phyloP scores from a whole-genome alignment of 768 basidiomycete genomes.

The Boletales sp. region DNA sequence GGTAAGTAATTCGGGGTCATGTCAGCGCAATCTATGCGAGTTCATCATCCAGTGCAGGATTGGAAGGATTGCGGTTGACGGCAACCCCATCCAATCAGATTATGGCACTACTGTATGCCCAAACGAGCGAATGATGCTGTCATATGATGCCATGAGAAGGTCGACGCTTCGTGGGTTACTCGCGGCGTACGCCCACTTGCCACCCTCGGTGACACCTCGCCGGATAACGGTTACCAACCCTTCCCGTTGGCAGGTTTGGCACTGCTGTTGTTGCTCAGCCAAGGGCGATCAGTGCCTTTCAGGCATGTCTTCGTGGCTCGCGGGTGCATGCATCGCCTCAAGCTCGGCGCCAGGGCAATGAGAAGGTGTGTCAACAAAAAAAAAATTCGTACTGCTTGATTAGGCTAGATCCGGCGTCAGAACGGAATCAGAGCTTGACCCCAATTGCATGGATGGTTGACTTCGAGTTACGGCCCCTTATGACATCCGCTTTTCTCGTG shows the following conservation, averaged over 20 bases:
- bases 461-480: constrained; percentile 37
- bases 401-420: constrained; percentile 14
- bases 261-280: no score
- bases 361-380: no score
- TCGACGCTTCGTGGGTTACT: constrained; percentile 16
- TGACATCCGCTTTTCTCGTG: constrained; percentile 35
- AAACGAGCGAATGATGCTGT: constrained; percentile 1
- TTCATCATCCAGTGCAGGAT: background rate
- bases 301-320: background rate
- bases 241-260: constrained; percentile 7
- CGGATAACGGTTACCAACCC: constrained; percentile 19
- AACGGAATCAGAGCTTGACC: constrained; percentile 18
- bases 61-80: constrained; percentile 3
- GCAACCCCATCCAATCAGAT: constrained; percentile 9
- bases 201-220: constrained; percentile 18
- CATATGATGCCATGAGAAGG: background rate
- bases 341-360: background rate
- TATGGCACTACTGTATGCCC: constrained; percentile 9
- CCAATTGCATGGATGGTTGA: constrained; percentile 22
- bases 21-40: constrained; percentile 10
- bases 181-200: constrained; percentile 11
- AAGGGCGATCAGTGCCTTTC: no score
- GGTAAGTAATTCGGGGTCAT: no score
- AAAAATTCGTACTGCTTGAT: background rate
- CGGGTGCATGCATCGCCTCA: background rate